Percentiles rank a stretch among this genome's conserved stretches.
These are phyloP conservation scores for Candida insectalens DNA, from an alignment of 805 yeast species.

Conservation along the genomic window DNA sequence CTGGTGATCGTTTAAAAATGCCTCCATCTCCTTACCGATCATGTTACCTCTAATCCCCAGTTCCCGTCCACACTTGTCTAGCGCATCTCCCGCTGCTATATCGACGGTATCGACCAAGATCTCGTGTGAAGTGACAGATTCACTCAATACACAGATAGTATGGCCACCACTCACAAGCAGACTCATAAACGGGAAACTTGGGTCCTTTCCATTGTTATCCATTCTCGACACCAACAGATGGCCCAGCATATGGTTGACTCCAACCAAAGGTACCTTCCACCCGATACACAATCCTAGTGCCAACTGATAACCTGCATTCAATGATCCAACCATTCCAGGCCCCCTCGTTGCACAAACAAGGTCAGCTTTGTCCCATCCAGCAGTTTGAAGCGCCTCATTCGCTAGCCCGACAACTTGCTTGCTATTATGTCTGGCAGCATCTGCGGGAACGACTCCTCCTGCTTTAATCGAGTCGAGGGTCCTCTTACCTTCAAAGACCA, in stretches of 20 bases:
- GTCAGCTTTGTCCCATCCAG: slow-evolving; percentile 42
- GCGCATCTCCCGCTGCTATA: slow-evolving; percentile 87
- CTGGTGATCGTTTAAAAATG: slow-evolving; percentile 30
- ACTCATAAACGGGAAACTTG: slow-evolving; percentile 62
- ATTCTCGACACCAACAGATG: slow-evolving; percentile 67
- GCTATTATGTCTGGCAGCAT: slow-evolving; percentile 77
- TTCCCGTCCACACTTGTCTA: slow-evolving; percentile 87
- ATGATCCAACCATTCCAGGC: slow-evolving; percentile 92
- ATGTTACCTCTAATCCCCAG: slow-evolving; percentile 73
- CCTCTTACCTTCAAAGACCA: slow-evolving; percentile 48
- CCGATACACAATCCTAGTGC: slow-evolving; percentile 82
- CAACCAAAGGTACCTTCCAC: slow-evolving; percentile 68
- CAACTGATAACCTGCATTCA: slow-evolving; percentile 71
- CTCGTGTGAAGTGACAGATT: slow-evolving; percentile 53
- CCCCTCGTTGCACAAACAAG: slow-evolving; percentile 87
- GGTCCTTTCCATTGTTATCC: slow-evolving; percentile 30
- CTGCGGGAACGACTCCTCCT: slow-evolving; percentile 87
- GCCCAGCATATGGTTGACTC: slow-evolving; percentile 95
- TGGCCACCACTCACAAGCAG: slow-evolving; percentile 90
- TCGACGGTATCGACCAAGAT: slow-evolving; percentile 70
- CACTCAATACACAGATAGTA: slow-evolving; percentile 72
- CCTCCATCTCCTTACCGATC: slow-evolving; percentile 79
- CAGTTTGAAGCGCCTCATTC: slow-evolving; percentile 28
- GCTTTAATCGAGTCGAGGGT: slow-evolving; percentile 55
- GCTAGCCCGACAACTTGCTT: slow-evolving; percentile 42